Evolutionary conservation across 306 rosid species (phyloP).

Genomic region (Benincasa hispida): DNA sequence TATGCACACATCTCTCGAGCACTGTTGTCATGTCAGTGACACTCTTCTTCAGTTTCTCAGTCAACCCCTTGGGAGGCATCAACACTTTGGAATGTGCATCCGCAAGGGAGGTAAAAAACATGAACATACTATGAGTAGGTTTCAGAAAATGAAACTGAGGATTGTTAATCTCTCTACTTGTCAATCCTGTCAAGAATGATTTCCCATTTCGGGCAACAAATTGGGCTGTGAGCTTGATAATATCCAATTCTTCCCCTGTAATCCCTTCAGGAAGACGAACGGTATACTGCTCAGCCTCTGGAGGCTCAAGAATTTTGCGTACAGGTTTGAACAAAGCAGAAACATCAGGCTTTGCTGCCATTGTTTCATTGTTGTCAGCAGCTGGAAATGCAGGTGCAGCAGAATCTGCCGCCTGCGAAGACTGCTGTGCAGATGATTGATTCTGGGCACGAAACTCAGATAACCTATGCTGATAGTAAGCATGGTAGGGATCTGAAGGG

Average conservation of each 20-base stretch:
- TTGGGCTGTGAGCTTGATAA: slow-evolving; percentile 91
- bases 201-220: slow-evolving; percentile 95
- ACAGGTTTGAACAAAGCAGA: slow-evolving; percentile 62
- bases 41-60: slow-evolving; percentile 70
- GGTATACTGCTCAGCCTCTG: slow-evolving; percentile 84
- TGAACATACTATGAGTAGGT: slow-evolving; percentile 94
- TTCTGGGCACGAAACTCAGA: slow-evolving; percentile 71
- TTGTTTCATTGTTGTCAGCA: slow-evolving; percentile 33
- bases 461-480: slow-evolving; percentile 81
- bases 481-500: slow-evolving; percentile 70
- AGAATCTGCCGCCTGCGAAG: slow-evolving; percentile 31
- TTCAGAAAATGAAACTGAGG: slow-evolving; percentile 91
- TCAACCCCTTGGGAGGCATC: slow-evolving; percentile 83
- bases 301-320: slow-evolving; percentile 74
- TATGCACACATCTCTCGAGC: slow-evolving; percentile 77
- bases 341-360: slow-evolving; percentile 33
- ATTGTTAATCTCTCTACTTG: slow-evolving; percentile 82
- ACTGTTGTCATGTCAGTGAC: slow-evolving; percentile 77
- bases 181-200: slow-evolving; percentile 78
- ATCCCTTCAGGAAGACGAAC: slow-evolving; percentile 95
- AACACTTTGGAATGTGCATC: slow-evolving; percentile 87
- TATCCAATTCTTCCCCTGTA: slow-evolving; percentile 88
- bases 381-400: slow-evolving; percentile 22
- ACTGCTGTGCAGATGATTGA: slow-evolving; percentile 40
- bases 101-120: slow-evolving; percentile 85